These are phyloP conservation scores for Rhizoclosmatium globosum DNA, from an alignment of 192 early-diverging fungal species.

Conservation along the genomic window DNA sequence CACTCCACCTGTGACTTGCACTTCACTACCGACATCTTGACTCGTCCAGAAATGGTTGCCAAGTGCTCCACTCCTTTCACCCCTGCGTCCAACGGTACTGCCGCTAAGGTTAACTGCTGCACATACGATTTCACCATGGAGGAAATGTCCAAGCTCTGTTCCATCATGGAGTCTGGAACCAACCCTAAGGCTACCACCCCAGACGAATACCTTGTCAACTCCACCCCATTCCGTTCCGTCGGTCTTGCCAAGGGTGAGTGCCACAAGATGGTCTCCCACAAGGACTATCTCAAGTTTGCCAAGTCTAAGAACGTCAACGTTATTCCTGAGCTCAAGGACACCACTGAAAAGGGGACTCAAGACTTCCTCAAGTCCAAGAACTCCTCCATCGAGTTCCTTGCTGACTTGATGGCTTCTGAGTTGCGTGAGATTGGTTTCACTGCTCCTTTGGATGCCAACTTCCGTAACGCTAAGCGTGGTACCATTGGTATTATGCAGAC, in stretches of 20 bases:
- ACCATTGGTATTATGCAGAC: conserved; percentile 27
- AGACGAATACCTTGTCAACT: conserved; percentile 5
- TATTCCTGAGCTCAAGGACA: conserved; percentile 34
- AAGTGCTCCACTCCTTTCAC: conserved; percentile 33
- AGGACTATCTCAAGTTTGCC: conserved; percentile 25
- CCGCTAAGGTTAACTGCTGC: conserved; percentile 19
- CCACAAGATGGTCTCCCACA: conserved; percentile 24
- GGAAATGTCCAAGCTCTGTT: conserved; percentile 22
- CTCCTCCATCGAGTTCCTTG: not conserved
- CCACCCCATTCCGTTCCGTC: conserved; percentile 25
- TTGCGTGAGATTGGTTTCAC: conserved; percentile 9
- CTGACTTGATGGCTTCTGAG: conserved; percentile 12
- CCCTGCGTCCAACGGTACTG: conserved; percentile 18
- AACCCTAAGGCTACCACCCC: conserved; percentile 7
- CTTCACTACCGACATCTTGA: conserved; percentile 32
- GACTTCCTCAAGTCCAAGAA: conserved; percentile 9
- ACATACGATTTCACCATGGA: conserved; percentile 34
- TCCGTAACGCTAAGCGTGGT: not conserved
- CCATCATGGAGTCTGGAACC: conserved; percentile 21
- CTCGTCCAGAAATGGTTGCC: conserved; percentile 18
- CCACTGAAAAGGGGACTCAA: conserved; percentile 27
- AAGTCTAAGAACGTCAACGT: conserved; percentile 21
- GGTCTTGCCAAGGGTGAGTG: conserved; percentile 18
- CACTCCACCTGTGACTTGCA: conserved; percentile 34
- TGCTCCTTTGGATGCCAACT: conserved; percentile 15